Base-by-base conservation (phyloP, 2,329 filamentous ascomycete species). In the Ophiosphaerella narmari region DNA sequence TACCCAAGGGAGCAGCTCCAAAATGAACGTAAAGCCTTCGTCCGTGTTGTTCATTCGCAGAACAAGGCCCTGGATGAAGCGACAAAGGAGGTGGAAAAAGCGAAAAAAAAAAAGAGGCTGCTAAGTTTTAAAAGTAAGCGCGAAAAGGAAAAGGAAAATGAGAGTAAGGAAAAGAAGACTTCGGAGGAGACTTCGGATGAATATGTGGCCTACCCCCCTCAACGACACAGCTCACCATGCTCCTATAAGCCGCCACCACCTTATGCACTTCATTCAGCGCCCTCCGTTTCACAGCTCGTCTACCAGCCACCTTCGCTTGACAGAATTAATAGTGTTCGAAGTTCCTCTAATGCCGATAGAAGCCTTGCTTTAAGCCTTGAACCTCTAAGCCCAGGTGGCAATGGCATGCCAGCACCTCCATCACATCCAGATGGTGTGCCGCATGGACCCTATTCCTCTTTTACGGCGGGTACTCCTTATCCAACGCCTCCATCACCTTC, bases 1-100 rank as follows among this genome's bases (percentile, higher is more conserved):
- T 21, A 21, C 4, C 18, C 18, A n/a, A 40, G 38, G 38, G 42
- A 45, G 8, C 42, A 45, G 24, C 23, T 45, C 8, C 42, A 45
- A 16, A 45, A 45, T 18, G 42, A 45, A 35, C 42, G 42, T 16
- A 45, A 29, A 21, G 42, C 42, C 7, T 45, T 45, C 42, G 32
- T 45, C 33, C 26, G 33, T 5, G 42, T 45, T 13, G 42, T 45
- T 5, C 18, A 45, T 21, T 45, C 42, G 23, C 42, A 45, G 24
- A 45, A 45, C 26, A 38, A 45, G 31, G 42, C 42, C 23, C 16
- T 45, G 4, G 42, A 45, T 13, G 42, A 45, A 24, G 42, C 42
- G 14, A 45, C 37, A 35, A 45, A 45, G 11, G 42, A 45, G 14
- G 34, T 45, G 2, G 42, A 45, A 26, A 45, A 45, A 21, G 42